Evolutionary conservation across 352 stramenopile genomes (phyloP).

Genomic region (Pythium dissimile): DNA sequence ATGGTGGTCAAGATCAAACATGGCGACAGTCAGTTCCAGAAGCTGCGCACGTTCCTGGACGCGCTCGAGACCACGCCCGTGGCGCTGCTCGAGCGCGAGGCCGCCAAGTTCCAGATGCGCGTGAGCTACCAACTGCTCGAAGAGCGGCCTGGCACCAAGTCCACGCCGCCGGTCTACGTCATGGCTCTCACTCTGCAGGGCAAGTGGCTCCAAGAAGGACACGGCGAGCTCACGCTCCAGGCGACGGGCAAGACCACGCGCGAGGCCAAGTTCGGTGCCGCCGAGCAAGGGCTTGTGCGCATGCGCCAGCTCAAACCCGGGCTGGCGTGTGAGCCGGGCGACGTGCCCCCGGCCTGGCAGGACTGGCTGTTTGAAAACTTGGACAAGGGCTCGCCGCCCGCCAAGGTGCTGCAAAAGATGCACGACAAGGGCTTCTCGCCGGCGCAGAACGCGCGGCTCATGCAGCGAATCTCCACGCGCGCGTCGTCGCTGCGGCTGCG

Average conservation of each 20-base stretch:
- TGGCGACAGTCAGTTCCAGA: constrained; percentile 43
- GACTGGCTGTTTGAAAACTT: constrained; percentile 65
- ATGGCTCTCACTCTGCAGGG: constrained; percentile 52
- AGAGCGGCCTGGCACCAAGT: constrained; percentile 33
- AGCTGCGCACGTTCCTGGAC: constrained; percentile 43
- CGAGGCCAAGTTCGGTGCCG: constrained; percentile 73
- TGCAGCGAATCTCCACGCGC: constrained; percentile 60
- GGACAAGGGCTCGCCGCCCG: constrained; percentile 35
- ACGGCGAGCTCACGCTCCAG: constrained; percentile 34
- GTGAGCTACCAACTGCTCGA: constrained; percentile 52
- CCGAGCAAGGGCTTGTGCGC: constrained; percentile 45
- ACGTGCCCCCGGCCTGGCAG: constrained; percentile 52
- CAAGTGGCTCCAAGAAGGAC: constrained; percentile 43
- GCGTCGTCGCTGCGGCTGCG: constrained; percentile 46
- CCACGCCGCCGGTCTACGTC: constrained; percentile 29
- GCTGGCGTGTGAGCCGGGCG: constrained; percentile 43
- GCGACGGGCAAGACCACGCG: constrained; percentile 47
- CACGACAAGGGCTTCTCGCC: constrained; percentile 59
- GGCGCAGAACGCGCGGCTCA: constrained; percentile 41
- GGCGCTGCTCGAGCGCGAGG: constrained; percentile 57
- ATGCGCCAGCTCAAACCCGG: constrained; percentile 63
- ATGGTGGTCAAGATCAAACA: constrained; percentile 56
- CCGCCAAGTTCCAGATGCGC: constrained; percentile 50
- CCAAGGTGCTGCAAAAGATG: constrained; percentile 54
- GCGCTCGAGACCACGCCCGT: constrained; percentile 60